Base-by-base conservation (phyloP, 2,329 filamentous ascomycete species). In the Arthrobotrys sphaeroides region DNA sequence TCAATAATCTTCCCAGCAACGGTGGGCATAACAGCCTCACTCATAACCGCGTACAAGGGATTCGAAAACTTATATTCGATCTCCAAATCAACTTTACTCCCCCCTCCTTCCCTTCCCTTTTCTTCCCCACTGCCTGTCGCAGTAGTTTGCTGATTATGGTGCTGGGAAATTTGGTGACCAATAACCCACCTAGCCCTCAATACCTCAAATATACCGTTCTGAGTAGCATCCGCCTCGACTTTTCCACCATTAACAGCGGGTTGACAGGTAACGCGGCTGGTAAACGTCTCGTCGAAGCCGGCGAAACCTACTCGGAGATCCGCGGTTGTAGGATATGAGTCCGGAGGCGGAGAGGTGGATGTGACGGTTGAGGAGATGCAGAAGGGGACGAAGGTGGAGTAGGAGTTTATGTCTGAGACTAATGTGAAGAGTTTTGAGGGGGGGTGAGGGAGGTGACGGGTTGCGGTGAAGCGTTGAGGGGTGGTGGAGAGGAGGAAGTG, bases 371-470 rank as follows among this genome's bases (percentile, higher is more conserved):
- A 94, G 49, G 85, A 85, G 45, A 88, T 87, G 84, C 94, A 96
- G 87, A 96, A 97, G 9, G 95, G 95, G n/a, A 99, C 88, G 85
- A 98, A 99, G 78, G 85, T 82, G 38, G 87, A 85, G 87, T 99
- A 99, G 77, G 88, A 89, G 82, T 92, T 88, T 78, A 99, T 89
- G 83, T 97, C 93, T 83, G 93, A 89, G 82, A 99, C 94, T 65
- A 97, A 87, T 78, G 86, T 85, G 87, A 95, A 99, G 79, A 99
- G 89, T 0, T 88, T 85, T 3, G 83, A 80, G 31, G 89, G 85
- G 0, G 89, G 84, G 85, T 96, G 96, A 12, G 91, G 91, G 12
- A 98, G 90, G 2, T 87, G 90, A 76, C 93, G 91, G 18, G 87
- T 86, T 9, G 93, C 93, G 60, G 87, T 88, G 69, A 98, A 86